phyloP scores from a whole-genome alignment of 2,329 filamentous ascomycete genomes.

The Neurospora crassa region DNA sequence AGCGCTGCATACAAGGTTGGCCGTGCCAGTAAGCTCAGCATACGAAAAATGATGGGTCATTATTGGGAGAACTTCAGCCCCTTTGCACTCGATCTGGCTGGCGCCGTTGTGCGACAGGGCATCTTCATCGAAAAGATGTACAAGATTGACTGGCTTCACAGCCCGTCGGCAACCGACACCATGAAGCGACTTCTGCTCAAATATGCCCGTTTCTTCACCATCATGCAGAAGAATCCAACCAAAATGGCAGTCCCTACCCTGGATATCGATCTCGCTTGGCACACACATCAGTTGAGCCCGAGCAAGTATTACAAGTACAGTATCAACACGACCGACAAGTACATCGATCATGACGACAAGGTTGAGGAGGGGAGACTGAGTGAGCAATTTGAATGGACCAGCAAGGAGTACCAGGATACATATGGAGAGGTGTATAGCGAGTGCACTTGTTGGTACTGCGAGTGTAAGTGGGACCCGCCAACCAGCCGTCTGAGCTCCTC shows the following conservation, averaged over 20 bases:
- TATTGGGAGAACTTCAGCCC: constrained; percentile 61
- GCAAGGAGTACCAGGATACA: constrained; percentile 54
- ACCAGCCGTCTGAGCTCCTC: neutral
- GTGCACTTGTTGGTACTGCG: constrained; percentile 80
- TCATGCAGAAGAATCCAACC: constrained; percentile 41
- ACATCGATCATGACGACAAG: constrained; percentile 80
- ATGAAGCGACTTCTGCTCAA: constrained; percentile 56
- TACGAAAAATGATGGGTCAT: constrained; percentile 59
- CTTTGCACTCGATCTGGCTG: constrained; percentile 52
- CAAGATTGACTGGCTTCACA: constrained; percentile 67
- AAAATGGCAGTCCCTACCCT: constrained; percentile 58
- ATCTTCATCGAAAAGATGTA: constrained; percentile 66
- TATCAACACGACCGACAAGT: constrained; percentile 35
- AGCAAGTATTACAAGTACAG: constrained; percentile 52
- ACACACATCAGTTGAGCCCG: constrained; percentile 68
- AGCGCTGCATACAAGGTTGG: neutral
- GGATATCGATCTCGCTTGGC: constrained; percentile 69
- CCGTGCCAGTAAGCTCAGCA: constrained; percentile 29
- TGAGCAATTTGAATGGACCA: constrained; percentile 62
- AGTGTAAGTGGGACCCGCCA: constrained; percentile 32
- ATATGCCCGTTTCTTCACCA: constrained; percentile 52
- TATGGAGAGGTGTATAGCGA: constrained; percentile 62
- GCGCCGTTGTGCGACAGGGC: constrained; percentile 57
- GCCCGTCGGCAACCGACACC: constrained; percentile 51
- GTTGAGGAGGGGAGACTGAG: constrained; percentile 59